Evolutionary conservation across 1,139 yeast species (phyloP), one percentile per base, ranked within the genome.

Genomic region (Candida sanyaensis): DNA sequence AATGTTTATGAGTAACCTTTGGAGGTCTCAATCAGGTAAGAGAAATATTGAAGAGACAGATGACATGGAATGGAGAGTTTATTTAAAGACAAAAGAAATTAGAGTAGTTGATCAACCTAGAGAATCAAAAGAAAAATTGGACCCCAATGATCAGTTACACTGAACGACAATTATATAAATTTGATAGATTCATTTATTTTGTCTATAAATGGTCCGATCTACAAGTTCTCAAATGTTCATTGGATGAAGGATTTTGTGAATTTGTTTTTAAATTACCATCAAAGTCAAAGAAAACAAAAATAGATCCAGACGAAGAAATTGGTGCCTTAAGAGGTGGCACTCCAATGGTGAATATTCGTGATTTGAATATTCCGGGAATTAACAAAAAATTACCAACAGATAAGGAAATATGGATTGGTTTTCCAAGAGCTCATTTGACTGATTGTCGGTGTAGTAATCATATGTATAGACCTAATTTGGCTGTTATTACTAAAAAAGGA

Each of bases 381-480:
- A 23, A n/a, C 29, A 36, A 36, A 17, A 23, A 54, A 9, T 47
- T 59, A 4, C 43, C 67, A 5, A 58, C 64, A 4, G 65, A 66
- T 17, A 63, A 71, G 41, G 78, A 78, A 51, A 66, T 77, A 51
- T 80, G 81, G 82, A 58, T 78, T 17, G 80, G 81, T 0, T 74
- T 78, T 53, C 78, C 79, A 1, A 66, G 81, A 48, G 71, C 80
- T 2, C 80, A 77, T 54, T 55, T 78, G n/a, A 64, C 63, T 30
- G 53, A 61, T 2, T 78, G 83, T 63, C 80, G 80, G 0, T 78
- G 83, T 60, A 78, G 80, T 21, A 58, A 57, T 13, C 66, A 64
- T 37, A 66, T 73, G 59, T 77, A 78, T 55, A 66, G 83, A 47
- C 83, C 84, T 5, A 70, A 72, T 44, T 49, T 73, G 50, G 68